Evolutionary conservation across 1,284 basidiomycete genomes (phyloP).

Genomic region (Ustilago shanxiensis): DNA sequence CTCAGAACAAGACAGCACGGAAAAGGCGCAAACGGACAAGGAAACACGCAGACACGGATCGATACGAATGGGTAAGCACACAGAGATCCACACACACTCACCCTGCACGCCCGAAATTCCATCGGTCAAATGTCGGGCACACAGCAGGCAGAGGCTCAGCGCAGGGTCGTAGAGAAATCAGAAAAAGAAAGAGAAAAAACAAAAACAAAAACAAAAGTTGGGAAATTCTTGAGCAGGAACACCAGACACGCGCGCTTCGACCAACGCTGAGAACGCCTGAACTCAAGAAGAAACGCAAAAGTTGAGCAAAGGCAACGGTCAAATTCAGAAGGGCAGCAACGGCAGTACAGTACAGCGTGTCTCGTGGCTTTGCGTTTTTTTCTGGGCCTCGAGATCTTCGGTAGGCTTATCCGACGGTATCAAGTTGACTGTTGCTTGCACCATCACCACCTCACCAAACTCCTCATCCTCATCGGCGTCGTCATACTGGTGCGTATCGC

Average conservation of each 20-base stretch:
- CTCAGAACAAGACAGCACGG: slow-evolving; percentile 10
- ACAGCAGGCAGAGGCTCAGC: neutral
- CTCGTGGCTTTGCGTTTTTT: neutral
- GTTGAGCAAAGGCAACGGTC: slow-evolving; percentile 10
- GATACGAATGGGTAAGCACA: slow-evolving; percentile 18
- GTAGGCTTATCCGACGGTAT: slow-evolving; percentile 3
- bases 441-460: slow-evolving; percentile 3
- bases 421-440: neutral
- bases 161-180: neutral
- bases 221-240: slow-evolving; percentile 8
- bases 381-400: neutral
- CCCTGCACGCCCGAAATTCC: slow-evolving; percentile 20
- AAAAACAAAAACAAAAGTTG: slow-evolving; percentile 30
- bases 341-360: neutral
- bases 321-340: too few species aligned
- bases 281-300: slow-evolving; percentile 1
- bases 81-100: too few species aligned
- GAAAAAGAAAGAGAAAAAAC: slow-evolving; percentile 8
- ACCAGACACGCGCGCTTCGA: slow-evolving; percentile 9
- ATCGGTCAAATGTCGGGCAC: slow-evolving; percentile 46
- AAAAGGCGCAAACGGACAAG: slow-evolving; percentile 11
- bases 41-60: slow-evolving; percentile 15
- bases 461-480: slow-evolving; percentile 19
- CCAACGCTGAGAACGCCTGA: slow-evolving; percentile 7
- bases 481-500: slow-evolving; percentile 10